Percentiles rank a stretch among this genome's conserved stretches.
phyloP scores from a whole-genome alignment of 306 rosid genomes.

The Prunus fruticosa region DNA sequence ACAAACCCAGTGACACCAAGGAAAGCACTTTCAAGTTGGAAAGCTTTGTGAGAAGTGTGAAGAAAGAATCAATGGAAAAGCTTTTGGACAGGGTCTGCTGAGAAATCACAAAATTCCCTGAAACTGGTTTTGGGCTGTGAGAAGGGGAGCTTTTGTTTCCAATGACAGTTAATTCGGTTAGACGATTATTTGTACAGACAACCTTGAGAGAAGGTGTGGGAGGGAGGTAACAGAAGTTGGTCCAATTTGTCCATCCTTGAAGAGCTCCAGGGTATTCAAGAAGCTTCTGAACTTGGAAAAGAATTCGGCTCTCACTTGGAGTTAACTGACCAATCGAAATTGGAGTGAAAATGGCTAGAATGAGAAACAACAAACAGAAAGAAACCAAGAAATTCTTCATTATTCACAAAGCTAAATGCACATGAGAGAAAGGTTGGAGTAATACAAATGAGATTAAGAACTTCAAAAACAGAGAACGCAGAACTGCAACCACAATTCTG shows the following conservation, averaged over 20 bases:
- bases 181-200: conserved; percentile 46
- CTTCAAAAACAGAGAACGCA: too few species aligned
- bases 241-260: conserved; percentile 62
- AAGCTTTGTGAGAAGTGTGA: conserved; percentile 66
- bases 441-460: too few species aligned
- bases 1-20: conserved; percentile 67
- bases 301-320: conserved; percentile 47
- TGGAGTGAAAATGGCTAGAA: conserved; percentile 45
- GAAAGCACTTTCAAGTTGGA: conserved; percentile 58
- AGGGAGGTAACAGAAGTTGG: conserved; percentile 67
- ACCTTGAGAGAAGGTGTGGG: conserved; percentile 58
- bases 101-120: background rate
- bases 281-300: conserved; percentile 59
- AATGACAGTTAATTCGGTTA: conserved; percentile 56
- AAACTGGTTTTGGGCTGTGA: conserved; percentile 21
- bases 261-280: conserved; percentile 74
- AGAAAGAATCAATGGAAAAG: conserved; percentile 70
- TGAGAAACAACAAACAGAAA: conserved; percentile 32
- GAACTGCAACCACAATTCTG: too few species aligned
- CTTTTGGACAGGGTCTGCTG: conserved; percentile 49
- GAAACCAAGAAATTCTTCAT: conserved; percentile 58
- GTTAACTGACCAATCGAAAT: conserved; percentile 53
- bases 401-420: conserved; percentile 1
- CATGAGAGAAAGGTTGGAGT: too few species aligned
- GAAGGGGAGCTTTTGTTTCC: conserved; percentile 61